Base-by-base conservation (phyloP, 345 rosid species). In the rapeseed (Brassica napus) region DNA sequence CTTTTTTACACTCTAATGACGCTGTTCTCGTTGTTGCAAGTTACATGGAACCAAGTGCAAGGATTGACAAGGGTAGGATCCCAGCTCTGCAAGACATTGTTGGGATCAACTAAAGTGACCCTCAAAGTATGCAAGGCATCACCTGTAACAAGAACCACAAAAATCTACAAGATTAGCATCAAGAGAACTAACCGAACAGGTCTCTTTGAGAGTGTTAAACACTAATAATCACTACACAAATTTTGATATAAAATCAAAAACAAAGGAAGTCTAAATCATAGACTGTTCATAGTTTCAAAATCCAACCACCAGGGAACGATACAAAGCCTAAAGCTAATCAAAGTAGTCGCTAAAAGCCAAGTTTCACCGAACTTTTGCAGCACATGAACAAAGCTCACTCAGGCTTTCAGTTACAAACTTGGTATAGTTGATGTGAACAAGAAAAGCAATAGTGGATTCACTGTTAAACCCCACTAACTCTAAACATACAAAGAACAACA, bases 11-110 rank as follows among this genome's bases (percentile, higher is more conserved):
- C 98, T 86, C 98, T 83, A 63, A 91, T 91, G 44, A 94, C 98
- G 76, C 98, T 94, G 77, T 92, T 91, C 69, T 94, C 98, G 75
- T 90, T 91, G 91, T 94, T 90, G 80, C 98, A 94, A 8, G 98
- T 92, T 47, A 94, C 95, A 63, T 94, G 98, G 81, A 92, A 92
- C 98, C 98, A 94, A 4, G 98, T 94, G 82, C 98, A 94, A 54
- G 98, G 98, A 75, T 92, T 91, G 77, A 92, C 98, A 73, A 94
- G 98, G 24, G 97, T 92, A 63, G 97, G 94, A 82, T 94, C 98
- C 98, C 98, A 94, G 84, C 98, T 94, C 82, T 92, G 97, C 75
- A 94, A 87, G 69, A 94, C 95, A 85, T 89, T 92, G 85, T 86
- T 89, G 14, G 98, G 98, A 88, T 94, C 98, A 77, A 67, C 73